Percentiles rank a stretch among this genome's conserved stretches.
Conservation (phyloP, 108 stramenopile species). For the Fragilaria radians region DNA sequence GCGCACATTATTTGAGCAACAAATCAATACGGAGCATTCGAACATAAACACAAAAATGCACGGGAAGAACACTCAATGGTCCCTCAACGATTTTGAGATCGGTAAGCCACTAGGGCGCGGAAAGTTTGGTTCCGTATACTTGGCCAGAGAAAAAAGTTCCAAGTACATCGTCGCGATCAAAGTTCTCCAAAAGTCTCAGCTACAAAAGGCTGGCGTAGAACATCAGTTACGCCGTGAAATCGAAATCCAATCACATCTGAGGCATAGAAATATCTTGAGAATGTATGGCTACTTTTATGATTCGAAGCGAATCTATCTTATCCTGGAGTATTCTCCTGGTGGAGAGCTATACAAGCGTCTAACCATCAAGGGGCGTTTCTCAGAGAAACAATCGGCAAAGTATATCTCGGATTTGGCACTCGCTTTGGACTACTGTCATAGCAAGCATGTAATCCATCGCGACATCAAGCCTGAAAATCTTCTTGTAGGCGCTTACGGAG, state of each 20-base stretch:
- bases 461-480: slow-evolving; percentile 99
- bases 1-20: neutral
- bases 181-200: slow-evolving; percentile 94
- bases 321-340: slow-evolving; percentile 94
- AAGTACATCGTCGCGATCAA: slow-evolving; percentile 99
- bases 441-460: slow-evolving; percentile 96
- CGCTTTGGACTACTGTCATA: slow-evolving; percentile 94
- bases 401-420: slow-evolving; percentile 86
- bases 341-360: slow-evolving; percentile 97
- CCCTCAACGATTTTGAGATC: slow-evolving; percentile 95
- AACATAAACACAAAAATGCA: neutral
- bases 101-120: slow-evolving; percentile 96
- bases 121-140: slow-evolving; percentile 97
- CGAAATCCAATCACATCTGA: slow-evolving; percentile 96
- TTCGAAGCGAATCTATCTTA: slow-evolving; percentile 93
- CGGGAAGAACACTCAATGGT: slow-evolving; percentile 66
- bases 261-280: slow-evolving; percentile 93
- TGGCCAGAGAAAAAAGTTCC: slow-evolving; percentile 87
- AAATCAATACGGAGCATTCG: neutral
- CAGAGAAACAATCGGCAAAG: slow-evolving; percentile 68
- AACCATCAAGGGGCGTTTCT: slow-evolving; percentile 68
- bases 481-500: slow-evolving; percentile 82
- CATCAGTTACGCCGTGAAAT: slow-evolving; percentile 98
- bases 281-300: slow-evolving; percentile 99
- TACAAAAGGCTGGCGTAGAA: slow-evolving; percentile 92